These are phyloP conservation scores for Beauveria sp. DNA, from an alignment of 2,329 filamentous ascomycete genomes.

Conservation along the genomic window DNA sequence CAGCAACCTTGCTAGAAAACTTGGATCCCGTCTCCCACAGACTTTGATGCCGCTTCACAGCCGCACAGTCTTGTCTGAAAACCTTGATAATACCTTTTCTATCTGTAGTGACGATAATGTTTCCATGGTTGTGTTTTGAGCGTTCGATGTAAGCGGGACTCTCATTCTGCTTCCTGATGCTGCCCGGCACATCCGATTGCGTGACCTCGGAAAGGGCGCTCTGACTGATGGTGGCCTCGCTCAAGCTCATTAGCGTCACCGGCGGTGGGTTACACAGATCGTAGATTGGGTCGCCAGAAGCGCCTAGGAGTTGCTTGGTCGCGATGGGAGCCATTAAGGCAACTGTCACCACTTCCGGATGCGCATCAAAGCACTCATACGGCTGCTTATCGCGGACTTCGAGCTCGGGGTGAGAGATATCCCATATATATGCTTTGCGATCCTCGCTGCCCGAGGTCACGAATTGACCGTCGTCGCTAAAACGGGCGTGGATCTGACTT, in stretches of 20 bases:
- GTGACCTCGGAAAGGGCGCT: constrained; percentile 29
- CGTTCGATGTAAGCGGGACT: constrained; percentile 72
- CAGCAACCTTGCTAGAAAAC: constrained; percentile 62
- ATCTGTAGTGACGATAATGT: constrained; percentile 89
- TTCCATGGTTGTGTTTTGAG: constrained; percentile 68
- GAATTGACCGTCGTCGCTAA: constrained; percentile 80
- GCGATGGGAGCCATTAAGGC: constrained; percentile 75
- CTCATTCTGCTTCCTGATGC: constrained; percentile 48
- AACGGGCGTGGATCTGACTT: constrained; percentile 82
- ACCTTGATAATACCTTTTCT: constrained; percentile 86
- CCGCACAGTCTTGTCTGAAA: constrained; percentile 91
- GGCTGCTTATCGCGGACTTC: constrained; percentile 73
- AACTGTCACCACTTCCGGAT: constrained; percentile 82
- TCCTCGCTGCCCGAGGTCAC: constrained; percentile 93
- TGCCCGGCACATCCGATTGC: constrained; percentile 26
- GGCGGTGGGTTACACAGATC: constrained; percentile 94
- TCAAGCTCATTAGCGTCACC: constrained; percentile 68
- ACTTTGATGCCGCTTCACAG: constrained; percentile 66
- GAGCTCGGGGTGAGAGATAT: constrained; percentile 39
- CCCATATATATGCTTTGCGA: constrained; percentile 85
- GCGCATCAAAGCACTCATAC: constrained; percentile 84
- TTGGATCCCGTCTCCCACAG: constrained; percentile 71
- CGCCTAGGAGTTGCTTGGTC: constrained; percentile 68
- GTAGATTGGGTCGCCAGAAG: constrained; percentile 87
- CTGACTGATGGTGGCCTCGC: constrained; percentile 47